Percentiles rank a stretch among this genome's conserved stretches.
Conservation (phyloP, 768 basidiomycete genomes). For the Coprinopsis marcescibilis region DNA sequence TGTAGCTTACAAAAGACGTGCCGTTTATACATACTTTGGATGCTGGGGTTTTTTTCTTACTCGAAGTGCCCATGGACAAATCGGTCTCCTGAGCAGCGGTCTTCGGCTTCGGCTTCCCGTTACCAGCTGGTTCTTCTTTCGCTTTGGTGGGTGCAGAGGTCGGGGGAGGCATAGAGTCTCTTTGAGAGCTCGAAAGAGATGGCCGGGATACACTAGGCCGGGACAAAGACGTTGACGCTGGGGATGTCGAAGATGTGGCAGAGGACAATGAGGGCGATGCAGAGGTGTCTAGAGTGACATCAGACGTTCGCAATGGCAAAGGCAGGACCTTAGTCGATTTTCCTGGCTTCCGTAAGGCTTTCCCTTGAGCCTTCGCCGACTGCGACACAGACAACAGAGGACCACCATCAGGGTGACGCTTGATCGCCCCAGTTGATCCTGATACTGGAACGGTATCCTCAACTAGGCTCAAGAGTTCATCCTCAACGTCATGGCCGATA, state of each 20-base stretch:
- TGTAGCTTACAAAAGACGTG: too few relatives aligned
- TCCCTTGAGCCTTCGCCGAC: too few relatives aligned
- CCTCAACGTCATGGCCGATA: constrained; percentile 47
- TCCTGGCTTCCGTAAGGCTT: constrained; percentile 4
- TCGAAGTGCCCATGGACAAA: too few relatives aligned
- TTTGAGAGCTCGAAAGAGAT: constrained; percentile 31
- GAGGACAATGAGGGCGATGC: not conserved
- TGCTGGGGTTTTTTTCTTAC: too few relatives aligned
- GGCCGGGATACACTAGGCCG: constrained; percentile 14
- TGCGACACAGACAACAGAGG: too few relatives aligned
- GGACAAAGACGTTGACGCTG: constrained; percentile 7
- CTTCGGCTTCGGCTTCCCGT: not conserved
- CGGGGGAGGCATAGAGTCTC: constrained; percentile 59
- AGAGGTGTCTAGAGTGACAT: not conserved
- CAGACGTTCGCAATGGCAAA: constrained; percentile 6
- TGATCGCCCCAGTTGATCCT: constrained; percentile 11
- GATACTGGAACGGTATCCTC: constrained; percentile 38
- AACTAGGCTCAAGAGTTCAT: constrained; percentile 65
- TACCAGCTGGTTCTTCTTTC: constrained; percentile 10
- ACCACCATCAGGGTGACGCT: too few relatives aligned
- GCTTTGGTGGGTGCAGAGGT: constrained; percentile 14
- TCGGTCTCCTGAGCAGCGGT: too few relatives aligned
- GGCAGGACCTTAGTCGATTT: constrained; percentile 4
- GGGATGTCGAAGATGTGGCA: constrained; percentile 9
- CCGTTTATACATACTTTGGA: too few relatives aligned